Conservation (phyloP, 164 flowering plant genomes). For the Vitis cinerea region DNA sequence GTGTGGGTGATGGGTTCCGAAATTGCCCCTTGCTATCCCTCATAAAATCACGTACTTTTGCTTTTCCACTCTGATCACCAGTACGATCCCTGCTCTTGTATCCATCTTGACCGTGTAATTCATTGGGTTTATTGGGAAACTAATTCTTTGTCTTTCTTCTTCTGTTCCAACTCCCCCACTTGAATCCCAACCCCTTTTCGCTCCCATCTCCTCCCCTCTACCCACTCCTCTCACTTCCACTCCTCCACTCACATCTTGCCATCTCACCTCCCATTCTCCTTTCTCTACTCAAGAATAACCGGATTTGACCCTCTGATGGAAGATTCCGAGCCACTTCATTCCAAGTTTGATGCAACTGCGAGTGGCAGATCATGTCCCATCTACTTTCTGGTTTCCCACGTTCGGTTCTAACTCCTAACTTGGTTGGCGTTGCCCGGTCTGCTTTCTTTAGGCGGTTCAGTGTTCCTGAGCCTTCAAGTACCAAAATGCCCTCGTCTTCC, state of each 20-base stretch:
- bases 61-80: too few relatives aligned
- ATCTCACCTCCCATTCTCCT: neutral
- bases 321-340: too few relatives aligned
- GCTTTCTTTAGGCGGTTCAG: neutral
- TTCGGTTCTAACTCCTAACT: neutral
- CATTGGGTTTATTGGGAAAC: neutral
- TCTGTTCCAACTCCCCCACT: too few relatives aligned
- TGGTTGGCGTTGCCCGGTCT: neutral
- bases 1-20: neutral
- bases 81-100: too few relatives aligned
- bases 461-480: neutral
- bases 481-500: neutral
- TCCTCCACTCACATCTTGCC: conserved; percentile 10
- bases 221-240: too few relatives aligned
- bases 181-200: conserved; percentile 2
- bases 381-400: neutral
- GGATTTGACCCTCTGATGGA: too few relatives aligned
- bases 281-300: too few relatives aligned
- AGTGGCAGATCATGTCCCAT: conserved; percentile 13
- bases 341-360: neutral
- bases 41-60: too few relatives aligned
- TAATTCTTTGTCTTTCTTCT: neutral
- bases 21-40: conserved; percentile 9
- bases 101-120: too few relatives aligned
- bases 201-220: too few relatives aligned